Base-by-base conservation (phyloP, 306 rosid genomes). In the Macrotyloma uniflorum region DNA sequence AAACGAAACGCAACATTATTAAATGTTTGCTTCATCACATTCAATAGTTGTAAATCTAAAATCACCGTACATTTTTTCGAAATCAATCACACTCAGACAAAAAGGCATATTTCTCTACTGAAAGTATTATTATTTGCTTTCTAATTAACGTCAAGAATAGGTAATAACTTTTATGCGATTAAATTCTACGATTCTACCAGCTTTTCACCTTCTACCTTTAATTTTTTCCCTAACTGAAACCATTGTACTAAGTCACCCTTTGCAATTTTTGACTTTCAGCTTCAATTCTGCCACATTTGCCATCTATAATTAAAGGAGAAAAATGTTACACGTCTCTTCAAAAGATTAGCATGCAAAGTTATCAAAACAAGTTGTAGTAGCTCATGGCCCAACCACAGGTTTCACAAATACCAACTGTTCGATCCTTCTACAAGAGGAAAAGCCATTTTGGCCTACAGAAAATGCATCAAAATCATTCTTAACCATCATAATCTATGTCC, bases 251-350 rank as follows among this genome's bases (percentile, higher is more conserved):
- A 26, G 19, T 24, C 65, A 12, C 36, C 36, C 10, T 59, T 30
- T 14, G 23, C 6, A 16, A 6, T 30, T 30, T 30, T 16, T 28
- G 1, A 30, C 33, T 7, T 8, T 62, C 4, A 19, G 8, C 68
- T 30, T 62, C 24, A 62, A 9, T 59, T 61, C 3, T 42, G 35
- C 65, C 36, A 19, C 18, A 20, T 38, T 68, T 46, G 15, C 59
- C 22, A 28, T 15, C 19, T 32, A 4, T 28, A 30, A 30, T 49
- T 71, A 32, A 53, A 71, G 76, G 36, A 18, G 30, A 49, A 50
- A 49, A 50, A 32, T 5, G 75, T 20, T 4, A 22, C 67, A 72
- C 77, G 77, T 53, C 66, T 35, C 66, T 32, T 35, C 2, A 53
- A 19, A 30, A 46, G 35, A 16, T 47, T 9, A 47, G 32, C 46